These are phyloP conservation scores for Glomus cerebriforme DNA, from an alignment of 192 early-diverging fungal genomes.

Conservation along the genomic window DNA sequence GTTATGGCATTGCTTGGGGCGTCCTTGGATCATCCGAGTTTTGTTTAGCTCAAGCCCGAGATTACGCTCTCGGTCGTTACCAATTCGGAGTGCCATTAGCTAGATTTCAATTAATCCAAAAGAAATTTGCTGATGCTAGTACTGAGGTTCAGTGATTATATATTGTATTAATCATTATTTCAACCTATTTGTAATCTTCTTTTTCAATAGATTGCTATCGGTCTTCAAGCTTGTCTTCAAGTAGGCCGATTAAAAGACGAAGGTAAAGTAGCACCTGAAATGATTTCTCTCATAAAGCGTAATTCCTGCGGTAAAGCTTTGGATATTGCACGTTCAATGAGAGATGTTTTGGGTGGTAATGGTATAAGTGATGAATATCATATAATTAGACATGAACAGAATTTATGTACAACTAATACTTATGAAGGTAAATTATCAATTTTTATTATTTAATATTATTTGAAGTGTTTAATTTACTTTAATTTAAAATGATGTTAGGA, in stretches of 20 bases:
- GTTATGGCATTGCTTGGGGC: constrained; percentile 97
- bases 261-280: constrained; percentile 83
- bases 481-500: constrained; percentile 36
- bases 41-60: constrained; percentile 85
- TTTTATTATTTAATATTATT: not conserved
- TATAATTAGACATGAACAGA: constrained; percentile 92
- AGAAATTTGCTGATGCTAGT: constrained; percentile 93
- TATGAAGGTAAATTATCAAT: constrained; percentile 70
- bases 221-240: constrained; percentile 82
- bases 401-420: constrained; percentile 92
- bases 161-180: not conserved
- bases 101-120: constrained; percentile 92
- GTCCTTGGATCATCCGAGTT: constrained; percentile 92
- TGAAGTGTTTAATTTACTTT: not conserved
- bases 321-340: constrained; percentile 84
- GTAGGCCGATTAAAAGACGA: constrained; percentile 94
- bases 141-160: constrained; percentile 61
- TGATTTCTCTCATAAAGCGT: constrained; percentile 95
- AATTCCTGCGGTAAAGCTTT: constrained; percentile 95
- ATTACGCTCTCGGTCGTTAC: constrained; percentile 86
- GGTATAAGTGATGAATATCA: constrained; percentile 96
- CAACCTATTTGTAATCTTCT: not conserved
- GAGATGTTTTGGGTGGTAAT: constrained; percentile 96
- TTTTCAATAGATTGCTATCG: constrained; percentile 69
- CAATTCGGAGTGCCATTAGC: constrained; percentile 95